A percentile compares a stretch with the other conserved stretches of the same genome.
Evolutionary conservation across 441 rosid genomes (phyloP).

Genomic region (Erodium trifolium): DNA sequence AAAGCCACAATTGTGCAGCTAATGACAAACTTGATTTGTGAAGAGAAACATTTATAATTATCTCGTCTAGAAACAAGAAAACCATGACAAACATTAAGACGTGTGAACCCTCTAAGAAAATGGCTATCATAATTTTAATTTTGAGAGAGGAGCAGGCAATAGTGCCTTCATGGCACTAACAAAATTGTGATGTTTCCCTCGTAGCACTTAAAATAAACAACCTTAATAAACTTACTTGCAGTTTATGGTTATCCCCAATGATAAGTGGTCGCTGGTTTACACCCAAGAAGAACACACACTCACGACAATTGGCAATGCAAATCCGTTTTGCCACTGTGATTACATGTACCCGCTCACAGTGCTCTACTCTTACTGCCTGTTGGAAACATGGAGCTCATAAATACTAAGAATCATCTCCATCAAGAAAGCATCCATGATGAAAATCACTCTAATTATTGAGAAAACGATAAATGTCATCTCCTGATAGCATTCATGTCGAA

Average conservation of each 20-base stretch:
- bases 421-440: neutral
- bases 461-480: neutral
- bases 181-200: neutral
- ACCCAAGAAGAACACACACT: conserved; percentile 91
- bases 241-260: conserved; percentile 95
- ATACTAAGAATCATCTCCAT: neutral
- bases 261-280: conserved; percentile 94
- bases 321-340: conserved; percentile 79
- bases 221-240: conserved; percentile 55
- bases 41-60: neutral
- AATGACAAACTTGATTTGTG: neutral
- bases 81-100: neutral
- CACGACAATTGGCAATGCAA: conserved; percentile 95
- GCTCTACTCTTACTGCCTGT: conserved; percentile 91
- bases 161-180: conserved; percentile 1
- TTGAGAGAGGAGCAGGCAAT: neutral
- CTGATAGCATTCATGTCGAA: neutral
- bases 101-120: neutral
- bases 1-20: neutral
- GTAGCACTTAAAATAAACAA: neutral
- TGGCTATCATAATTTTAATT: neutral
- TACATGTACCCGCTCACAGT: conserved; percentile 97
- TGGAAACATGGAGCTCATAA: conserved; percentile 16
- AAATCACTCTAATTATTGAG: neutral
- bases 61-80: neutral